Evolutionary conservation across 768 basidiomycete genomes (phyloP).

Genomic region (Pisolithus orientalis): DNA sequence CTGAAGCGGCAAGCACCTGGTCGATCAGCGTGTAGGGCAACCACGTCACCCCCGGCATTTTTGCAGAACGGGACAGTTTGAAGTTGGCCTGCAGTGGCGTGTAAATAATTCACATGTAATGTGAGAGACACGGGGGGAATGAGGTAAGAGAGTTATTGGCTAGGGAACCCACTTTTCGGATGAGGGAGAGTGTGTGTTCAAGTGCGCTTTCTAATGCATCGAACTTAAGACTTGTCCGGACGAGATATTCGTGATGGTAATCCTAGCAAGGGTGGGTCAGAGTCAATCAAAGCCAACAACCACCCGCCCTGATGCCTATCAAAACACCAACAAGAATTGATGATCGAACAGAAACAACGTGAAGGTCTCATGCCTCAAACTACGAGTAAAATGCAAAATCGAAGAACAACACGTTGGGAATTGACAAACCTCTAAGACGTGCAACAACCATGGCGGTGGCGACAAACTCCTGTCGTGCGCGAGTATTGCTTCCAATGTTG

Average conservation of each 20-base stretch:
- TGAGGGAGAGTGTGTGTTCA: conserved; percentile 61
- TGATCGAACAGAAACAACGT: not conserved
- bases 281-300: not conserved
- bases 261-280: conserved; percentile 33
- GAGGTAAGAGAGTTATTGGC: conserved; percentile 7
- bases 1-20: conserved; percentile 66
- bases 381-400: not conserved
- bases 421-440: conserved; percentile 57
- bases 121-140: conserved; percentile 4
- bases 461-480: conserved; percentile 51
- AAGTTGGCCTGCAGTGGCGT: conserved; percentile 41
- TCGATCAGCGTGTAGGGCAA: conserved; percentile 81
- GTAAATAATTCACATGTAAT: not conserved
- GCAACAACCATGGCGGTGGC: conserved; percentile 81
- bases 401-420: not conserved
- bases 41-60: conserved; percentile 61
- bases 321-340: not conserved
- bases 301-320: not conserved
- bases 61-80: conserved; percentile 46
- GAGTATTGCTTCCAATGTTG: conserved; percentile 71
- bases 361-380: not conserved
- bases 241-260: conserved; percentile 78
- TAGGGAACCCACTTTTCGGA: conserved; percentile 56
- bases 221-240: conserved; percentile 70
- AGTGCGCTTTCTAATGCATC: conserved; percentile 76